Evolutionary conservation across 345 rosid genomes (phyloP), one percentile per base, ranked within the genome.

Genomic region (Atalantia buxifolia): DNA sequence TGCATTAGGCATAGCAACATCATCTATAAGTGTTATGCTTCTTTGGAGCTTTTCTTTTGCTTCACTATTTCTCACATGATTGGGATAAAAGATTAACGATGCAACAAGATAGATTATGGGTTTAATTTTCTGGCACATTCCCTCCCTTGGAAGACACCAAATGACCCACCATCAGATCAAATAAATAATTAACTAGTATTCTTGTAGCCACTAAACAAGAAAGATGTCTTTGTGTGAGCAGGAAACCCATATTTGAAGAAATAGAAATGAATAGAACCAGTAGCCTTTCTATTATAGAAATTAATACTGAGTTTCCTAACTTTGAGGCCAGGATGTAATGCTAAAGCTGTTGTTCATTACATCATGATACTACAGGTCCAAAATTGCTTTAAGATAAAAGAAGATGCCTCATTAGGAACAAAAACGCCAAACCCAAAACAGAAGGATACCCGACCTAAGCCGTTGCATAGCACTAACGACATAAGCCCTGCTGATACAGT

Each of bases 351-450:
- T 38, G 13, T 35, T 59, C 24, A 27, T 33, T 45, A 9, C 67
- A 22, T 72, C 18, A 40, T 76, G 5, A 40, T 59, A 80, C 27
- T 81, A 81, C 90, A 94, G 95, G 88, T 84, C 21, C 85, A 82
- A 55, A 85, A 86, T 80, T 78, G 87, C 79, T 92, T 87, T 81
- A 88, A 76, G 83, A 59, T 92, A 66, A 81, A 80, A 76, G 69
- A 69, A 25, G 74, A 28, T 38, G n/a, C 77, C 76, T 74, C 77
- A 19, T 76, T 78, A 21, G 88, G 50, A 35, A 71, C 71, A 28
- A 85, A 81, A 74, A 76, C 82, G 10, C 82, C 87, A 6, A 67
- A 74, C 45, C 83, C 81, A 9, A 67, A 77, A 60, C 86, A 71
- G 67, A 84, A 83, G 80, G 89, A 86, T 55, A 45, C 65, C 27